phyloP scores from a whole-genome alignment of 2,329 filamentous ascomycete species.

The Venturiaceae sp. region DNA sequence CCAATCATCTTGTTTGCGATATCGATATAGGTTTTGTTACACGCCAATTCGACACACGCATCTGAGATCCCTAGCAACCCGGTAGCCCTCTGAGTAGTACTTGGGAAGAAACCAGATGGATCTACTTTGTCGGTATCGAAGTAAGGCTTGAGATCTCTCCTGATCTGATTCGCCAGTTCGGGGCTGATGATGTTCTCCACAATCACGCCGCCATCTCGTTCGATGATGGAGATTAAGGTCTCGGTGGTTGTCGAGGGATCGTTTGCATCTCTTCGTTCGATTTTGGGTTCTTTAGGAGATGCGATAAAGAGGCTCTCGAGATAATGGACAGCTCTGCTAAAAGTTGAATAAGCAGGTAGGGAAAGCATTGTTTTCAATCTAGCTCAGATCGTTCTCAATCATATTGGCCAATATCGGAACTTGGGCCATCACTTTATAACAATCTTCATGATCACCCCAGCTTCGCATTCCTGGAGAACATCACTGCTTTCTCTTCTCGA shows the following conservation, averaged over 20 bases:
- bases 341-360: too few species aligned
- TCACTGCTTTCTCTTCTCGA: too few species aligned
- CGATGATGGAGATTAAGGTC: conserved; percentile 4
- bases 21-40: too few species aligned
- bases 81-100: background rate
- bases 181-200: conserved; percentile 25
- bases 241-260: background rate
- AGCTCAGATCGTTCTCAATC: too few species aligned
- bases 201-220: conserved; percentile 27
- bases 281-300: background rate
- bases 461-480: too few species aligned
- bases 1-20: too few species aligned
- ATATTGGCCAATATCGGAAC: too few species aligned
- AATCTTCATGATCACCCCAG: too few species aligned
- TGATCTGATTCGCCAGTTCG: conserved; percentile 24
- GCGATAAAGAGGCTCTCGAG: background rate
- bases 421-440: too few species aligned
- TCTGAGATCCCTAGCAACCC: too few species aligned
- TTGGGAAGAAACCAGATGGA: conserved; percentile 29
- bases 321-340: background rate
- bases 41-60: too few species aligned
- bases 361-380: too few species aligned
- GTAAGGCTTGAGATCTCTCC: conserved; percentile 24
- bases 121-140: conserved; percentile 19
- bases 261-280: background rate